A percentile compares a stretch with the other conserved stretches of the same genome.
These are phyloP conservation scores for Picea abies DNA, from an alignment of 83 land plant genomes.

Conservation along the genomic window DNA sequence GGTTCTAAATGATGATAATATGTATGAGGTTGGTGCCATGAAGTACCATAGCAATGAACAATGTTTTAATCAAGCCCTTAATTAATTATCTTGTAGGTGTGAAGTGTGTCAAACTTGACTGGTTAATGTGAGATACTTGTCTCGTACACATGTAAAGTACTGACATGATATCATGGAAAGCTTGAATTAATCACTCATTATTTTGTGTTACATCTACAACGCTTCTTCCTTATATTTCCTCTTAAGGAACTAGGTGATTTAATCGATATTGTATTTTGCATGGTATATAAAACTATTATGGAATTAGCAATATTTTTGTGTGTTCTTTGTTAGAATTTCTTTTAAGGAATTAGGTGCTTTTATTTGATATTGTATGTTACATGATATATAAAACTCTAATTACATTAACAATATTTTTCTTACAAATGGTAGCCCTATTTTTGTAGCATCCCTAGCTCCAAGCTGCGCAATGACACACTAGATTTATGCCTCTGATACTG, in stretches of 20 bases:
- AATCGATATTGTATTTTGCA: too few species aligned
- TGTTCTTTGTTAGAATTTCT: neutral
- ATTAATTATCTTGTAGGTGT: neutral
- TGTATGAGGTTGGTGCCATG: constrained; percentile 1
- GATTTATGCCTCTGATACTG: too few species aligned
- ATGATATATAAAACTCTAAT: neutral
- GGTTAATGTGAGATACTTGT: neutral
- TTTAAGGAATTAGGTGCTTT: neutral
- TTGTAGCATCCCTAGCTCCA: too few species aligned
- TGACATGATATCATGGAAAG: neutral
- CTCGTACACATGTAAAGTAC: neutral
- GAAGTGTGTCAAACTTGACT: neutral
- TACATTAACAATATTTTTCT: neutral
- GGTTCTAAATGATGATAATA: neutral
- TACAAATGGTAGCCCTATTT: neutral
- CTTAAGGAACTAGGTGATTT: neutral
- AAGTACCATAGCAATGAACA: neutral
- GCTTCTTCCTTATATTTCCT: neutral
- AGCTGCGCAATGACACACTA: too few species aligned
- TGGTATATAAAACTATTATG: too few species aligned
- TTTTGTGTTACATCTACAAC: neutral
- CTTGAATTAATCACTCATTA: neutral
- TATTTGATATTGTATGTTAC: neutral
- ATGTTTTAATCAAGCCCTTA: neutral
- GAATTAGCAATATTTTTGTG: too few species aligned